Percentiles rank a stretch among this genome's conserved stretches.
Evolutionary conservation across 179 eudicot genomes (phyloP).

Genomic region (Beta lomatogona): DNA sequence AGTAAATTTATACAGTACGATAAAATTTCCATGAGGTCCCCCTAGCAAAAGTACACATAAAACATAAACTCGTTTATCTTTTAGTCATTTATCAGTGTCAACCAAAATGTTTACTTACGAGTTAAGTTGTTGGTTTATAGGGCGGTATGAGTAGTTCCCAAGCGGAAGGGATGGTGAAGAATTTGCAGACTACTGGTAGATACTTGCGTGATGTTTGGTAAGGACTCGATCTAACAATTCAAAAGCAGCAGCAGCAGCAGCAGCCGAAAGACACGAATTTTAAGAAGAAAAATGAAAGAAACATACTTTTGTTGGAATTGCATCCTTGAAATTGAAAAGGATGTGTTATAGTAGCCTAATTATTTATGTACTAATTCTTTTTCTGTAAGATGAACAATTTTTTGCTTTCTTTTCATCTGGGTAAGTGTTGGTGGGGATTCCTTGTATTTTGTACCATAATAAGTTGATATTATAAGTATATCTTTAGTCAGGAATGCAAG

Average conservation of each 20-base stretch:
- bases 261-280: neutral
- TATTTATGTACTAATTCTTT: slow-evolving; percentile 30
- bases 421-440: neutral
- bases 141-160: slow-evolving; percentile 72
- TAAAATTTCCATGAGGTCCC: too few relatives aligned
- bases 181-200: slow-evolving; percentile 76
- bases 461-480: slow-evolving; percentile 19
- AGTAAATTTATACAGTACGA: too few relatives aligned
- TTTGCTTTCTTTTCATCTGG: neutral
- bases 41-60: too few relatives aligned
- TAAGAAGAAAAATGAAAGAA: neutral
- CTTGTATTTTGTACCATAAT: slow-evolving; percentile 16
- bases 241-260: neutral
- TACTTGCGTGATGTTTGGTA: slow-evolving; percentile 98
- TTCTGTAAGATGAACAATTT: slow-evolving; percentile 16
- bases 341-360: slow-evolving; percentile 16
- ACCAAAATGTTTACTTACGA: neutral
- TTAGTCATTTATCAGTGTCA: too few relatives aligned
- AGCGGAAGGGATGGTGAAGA: slow-evolving; percentile 87
- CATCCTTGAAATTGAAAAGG: slow-evolving; percentile 29
- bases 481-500: neutral
- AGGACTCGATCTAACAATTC: neutral
- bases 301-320: slow-evolving; percentile 8
- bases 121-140: slow-evolving; percentile 36
- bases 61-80: too few relatives aligned